phyloP scores from a whole-genome alignment of 176 grass and related monocot species.

The Panicum miliaceum region DNA sequence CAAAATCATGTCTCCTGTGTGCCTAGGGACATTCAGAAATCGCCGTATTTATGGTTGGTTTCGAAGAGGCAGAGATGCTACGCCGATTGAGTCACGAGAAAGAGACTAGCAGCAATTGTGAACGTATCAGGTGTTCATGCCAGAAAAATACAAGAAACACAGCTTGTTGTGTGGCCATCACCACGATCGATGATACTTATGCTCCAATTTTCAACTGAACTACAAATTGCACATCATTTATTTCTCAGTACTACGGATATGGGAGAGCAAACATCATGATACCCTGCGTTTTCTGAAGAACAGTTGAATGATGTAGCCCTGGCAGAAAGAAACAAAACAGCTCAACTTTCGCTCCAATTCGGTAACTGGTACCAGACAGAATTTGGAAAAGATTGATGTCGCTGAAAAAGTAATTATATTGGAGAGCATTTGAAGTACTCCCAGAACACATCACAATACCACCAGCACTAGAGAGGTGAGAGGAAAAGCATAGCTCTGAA shows the following conservation, averaged over 20 bases:
- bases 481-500: neutral
- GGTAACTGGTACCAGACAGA: neutral
- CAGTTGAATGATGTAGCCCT: neutral
- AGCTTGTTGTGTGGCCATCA: neutral
- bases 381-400: neutral
- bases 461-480: too few relatives aligned
- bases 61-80: neutral
- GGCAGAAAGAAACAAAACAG: neutral
- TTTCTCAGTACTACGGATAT: neutral
- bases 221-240: neutral
- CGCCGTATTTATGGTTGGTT: slow-evolving; percentile 37
- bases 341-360: neutral
- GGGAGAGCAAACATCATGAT: neutral
- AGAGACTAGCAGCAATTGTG: slow-evolving; percentile 15
- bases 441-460: neutral
- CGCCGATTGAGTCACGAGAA: slow-evolving; percentile 24
- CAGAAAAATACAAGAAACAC: neutral
- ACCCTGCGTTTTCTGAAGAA: slow-evolving; percentile 17
- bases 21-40: neutral
- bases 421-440: neutral
- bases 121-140: slow-evolving; percentile 29
- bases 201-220: neutral
- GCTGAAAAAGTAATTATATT: neutral
- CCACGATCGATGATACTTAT: neutral
- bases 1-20: slow-evolving; percentile 1